A percentile compares a stretch with the other conserved stretches of the same genome.
phyloP scores from a whole-genome alignment of 2,329 filamentous ascomycete species.

The Fusarium veterinarium region DNA sequence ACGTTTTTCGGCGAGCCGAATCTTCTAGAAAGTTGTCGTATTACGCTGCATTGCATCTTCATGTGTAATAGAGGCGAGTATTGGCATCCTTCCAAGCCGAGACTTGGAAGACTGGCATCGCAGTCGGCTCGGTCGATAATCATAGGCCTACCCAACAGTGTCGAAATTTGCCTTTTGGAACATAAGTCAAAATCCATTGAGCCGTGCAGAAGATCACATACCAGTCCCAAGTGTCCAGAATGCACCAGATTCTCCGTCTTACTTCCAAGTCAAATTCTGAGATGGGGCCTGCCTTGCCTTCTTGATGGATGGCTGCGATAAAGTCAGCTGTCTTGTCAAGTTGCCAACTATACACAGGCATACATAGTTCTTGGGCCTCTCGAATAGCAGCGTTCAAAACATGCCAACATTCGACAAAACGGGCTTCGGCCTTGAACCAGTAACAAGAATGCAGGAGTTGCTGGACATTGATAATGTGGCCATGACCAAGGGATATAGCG shows the following conservation, averaged over 20 bases:
- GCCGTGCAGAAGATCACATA: constrained; percentile 25
- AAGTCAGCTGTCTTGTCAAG: constrained; percentile 4
- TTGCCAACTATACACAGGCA: not conserved
- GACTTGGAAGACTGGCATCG: constrained; percentile 48
- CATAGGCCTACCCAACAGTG: constrained; percentile 49
- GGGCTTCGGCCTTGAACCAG: constrained; percentile 53
- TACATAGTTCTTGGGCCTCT: constrained; percentile 52
- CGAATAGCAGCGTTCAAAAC: constrained; percentile 50
- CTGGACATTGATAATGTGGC: constrained; percentile 51
- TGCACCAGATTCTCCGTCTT: constrained; percentile 51
- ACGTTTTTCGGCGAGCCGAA: constrained; percentile 50
- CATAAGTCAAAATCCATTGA: not conserved
- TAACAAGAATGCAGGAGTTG: constrained; percentile 52
- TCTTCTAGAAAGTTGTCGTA: constrained; percentile 45
- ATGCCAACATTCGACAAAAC: constrained; percentile 54
- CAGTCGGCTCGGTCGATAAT: constrained; percentile 51
- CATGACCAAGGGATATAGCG: constrained; percentile 49
- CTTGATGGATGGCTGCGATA: constrained; percentile 47
- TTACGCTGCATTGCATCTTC: constrained; percentile 52
- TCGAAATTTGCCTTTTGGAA: constrained; percentile 50
- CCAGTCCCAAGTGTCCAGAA: constrained; percentile 55
- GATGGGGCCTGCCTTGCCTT: constrained; percentile 42
- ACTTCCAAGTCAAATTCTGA: constrained; percentile 53
- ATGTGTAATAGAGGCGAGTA: constrained; percentile 51
- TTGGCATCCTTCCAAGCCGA: constrained; percentile 48